Conservation (phyloP, 805 yeast genomes). For the Wickerhamiella galacta region DNA sequence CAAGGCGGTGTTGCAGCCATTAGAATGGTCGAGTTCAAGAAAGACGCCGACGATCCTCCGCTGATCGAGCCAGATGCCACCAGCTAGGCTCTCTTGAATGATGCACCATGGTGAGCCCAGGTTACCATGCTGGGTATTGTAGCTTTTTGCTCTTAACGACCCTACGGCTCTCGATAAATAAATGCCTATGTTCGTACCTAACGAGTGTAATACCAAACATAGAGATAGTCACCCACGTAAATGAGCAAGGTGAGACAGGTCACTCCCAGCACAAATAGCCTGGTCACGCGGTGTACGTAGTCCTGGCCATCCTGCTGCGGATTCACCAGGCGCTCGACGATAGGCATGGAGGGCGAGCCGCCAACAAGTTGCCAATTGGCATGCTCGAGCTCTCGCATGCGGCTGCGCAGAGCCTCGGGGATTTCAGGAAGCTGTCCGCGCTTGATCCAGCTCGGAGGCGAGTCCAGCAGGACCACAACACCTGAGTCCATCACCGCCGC, state of each 20-base stretch:
- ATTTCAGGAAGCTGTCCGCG: not conserved
- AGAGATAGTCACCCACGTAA: constrained; percentile 9
- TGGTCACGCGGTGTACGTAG: constrained; percentile 1
- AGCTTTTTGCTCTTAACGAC: no score
- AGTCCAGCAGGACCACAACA: constrained; percentile 2
- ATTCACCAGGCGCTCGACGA: constrained; percentile 24
- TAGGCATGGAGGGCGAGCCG: constrained; percentile 23
- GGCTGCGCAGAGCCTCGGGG: not conserved
- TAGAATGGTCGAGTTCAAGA: constrained; percentile 7
- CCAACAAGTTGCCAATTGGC: constrained; percentile 40
- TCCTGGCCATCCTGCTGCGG: not conserved
- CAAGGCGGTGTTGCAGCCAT: constrained; percentile 47
- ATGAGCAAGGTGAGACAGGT: constrained; percentile 7
- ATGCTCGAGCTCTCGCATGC: constrained; percentile 28
- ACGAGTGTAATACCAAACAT: not conserved
- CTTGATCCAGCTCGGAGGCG: constrained; percentile 3
- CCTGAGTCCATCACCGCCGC: constrained; percentile 6
- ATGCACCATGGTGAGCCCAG: not conserved
- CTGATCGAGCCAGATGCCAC: constrained; percentile 8
- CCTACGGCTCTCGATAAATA: no score
- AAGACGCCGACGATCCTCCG: not conserved
- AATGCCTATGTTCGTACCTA: constrained; percentile 4
- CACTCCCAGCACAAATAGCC: constrained; percentile 4
- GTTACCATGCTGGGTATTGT: not conserved
- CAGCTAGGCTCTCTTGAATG: constrained; percentile 2